A percentile compares a stretch with the other conserved stretches of the same genome.
These are phyloP conservation scores for Suillus discolor DNA, from an alignment of 768 basidiomycete species.

Conservation along the genomic window DNA sequence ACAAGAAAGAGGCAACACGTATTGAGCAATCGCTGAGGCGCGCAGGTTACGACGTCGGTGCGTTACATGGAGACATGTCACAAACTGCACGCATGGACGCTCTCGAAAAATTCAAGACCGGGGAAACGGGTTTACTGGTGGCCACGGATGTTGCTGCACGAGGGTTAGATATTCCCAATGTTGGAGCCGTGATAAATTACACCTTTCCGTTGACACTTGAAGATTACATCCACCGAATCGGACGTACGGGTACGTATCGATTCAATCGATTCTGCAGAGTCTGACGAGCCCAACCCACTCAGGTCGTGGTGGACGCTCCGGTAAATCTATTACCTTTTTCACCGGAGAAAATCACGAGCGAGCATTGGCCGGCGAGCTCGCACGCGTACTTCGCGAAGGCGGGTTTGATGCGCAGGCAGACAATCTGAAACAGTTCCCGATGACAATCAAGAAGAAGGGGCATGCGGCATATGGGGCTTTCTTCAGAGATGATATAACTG, in stretches of 20 bases:
- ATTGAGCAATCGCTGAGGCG: constrained; percentile 77
- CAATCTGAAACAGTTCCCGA: constrained; percentile 80
- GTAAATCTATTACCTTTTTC: constrained; percentile 96
- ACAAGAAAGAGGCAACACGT: constrained; percentile 97
- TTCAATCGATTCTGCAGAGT: neutral
- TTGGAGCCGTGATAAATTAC: constrained; percentile 92
- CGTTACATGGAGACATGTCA: constrained; percentile 89
- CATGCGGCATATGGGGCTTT: constrained; percentile 91
- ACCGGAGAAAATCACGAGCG: constrained; percentile 89
- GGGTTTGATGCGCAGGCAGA: constrained; percentile 73
- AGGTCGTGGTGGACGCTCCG: constrained; percentile 88
- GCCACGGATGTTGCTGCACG: constrained; percentile 98
- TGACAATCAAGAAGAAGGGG: constrained; percentile 96
- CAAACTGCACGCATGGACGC: constrained; percentile 85
- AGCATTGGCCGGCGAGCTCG: constrained; percentile 89
- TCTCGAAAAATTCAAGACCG: constrained; percentile 84
- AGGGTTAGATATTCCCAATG: constrained; percentile 96
- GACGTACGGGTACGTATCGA: constrained; percentile 68
- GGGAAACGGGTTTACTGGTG: constrained; percentile 79
- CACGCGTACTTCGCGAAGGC: constrained; percentile 85
- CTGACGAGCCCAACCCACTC: constrained; percentile 11
- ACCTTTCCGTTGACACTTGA: constrained; percentile 98
- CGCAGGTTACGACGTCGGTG: constrained; percentile 77
- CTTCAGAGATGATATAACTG: constrained; percentile 63
- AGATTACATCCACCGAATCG: constrained; percentile 90